These are phyloP conservation scores for Massospora cicadina DNA, from an alignment of 371 early-diverging fungal genomes.

Conservation along the genomic window DNA sequence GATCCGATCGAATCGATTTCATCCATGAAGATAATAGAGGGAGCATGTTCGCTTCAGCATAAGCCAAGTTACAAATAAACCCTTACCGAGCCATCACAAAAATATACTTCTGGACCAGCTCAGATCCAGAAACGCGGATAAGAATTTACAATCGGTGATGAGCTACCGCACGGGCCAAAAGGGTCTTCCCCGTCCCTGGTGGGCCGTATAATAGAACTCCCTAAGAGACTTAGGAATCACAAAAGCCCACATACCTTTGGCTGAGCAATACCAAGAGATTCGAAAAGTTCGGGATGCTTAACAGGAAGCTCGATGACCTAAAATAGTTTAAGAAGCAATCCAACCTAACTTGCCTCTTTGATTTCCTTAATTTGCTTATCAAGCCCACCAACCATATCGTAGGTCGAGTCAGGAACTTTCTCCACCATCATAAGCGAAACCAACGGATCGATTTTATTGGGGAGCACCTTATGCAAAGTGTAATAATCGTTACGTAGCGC, in stretches of 20 bases:
- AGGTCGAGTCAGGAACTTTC: slow-evolving; percentile 98
- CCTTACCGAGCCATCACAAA: slow-evolving; percentile 95
- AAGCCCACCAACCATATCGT: slow-evolving; percentile 99
- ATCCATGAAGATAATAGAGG: slow-evolving; percentile 99
- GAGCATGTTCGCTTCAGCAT: slow-evolving; percentile 65
- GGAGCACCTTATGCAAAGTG: slow-evolving; percentile 77
- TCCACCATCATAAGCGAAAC: slow-evolving; percentile 99
- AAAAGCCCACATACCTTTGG: slow-evolving; percentile 56
- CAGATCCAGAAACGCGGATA: slow-evolving; percentile 95
- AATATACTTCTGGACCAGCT: slow-evolving; percentile 99
- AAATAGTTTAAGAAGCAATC: neutral
- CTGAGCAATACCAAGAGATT: slow-evolving; percentile 97
- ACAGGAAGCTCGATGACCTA: slow-evolving; percentile 96
- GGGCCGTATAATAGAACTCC: slow-evolving; percentile 98
- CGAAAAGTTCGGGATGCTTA: slow-evolving; percentile 98
- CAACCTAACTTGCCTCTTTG: slow-evolving; percentile 55
- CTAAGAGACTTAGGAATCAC: slow-evolving; percentile 13
- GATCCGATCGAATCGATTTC: slow-evolving; percentile 99
- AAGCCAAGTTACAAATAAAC: neutral
- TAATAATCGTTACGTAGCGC: slow-evolving; percentile 88
- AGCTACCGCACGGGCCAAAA: slow-evolving; percentile 98
- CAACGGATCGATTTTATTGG: slow-evolving; percentile 89
- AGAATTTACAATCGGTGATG: slow-evolving; percentile 99
- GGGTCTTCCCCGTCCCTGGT: slow-evolving; percentile 99
- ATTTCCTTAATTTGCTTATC: slow-evolving; percentile 99